Conservation (phyloP, 139 green algal genomes). For the Dunaliella primolecta region DNA sequence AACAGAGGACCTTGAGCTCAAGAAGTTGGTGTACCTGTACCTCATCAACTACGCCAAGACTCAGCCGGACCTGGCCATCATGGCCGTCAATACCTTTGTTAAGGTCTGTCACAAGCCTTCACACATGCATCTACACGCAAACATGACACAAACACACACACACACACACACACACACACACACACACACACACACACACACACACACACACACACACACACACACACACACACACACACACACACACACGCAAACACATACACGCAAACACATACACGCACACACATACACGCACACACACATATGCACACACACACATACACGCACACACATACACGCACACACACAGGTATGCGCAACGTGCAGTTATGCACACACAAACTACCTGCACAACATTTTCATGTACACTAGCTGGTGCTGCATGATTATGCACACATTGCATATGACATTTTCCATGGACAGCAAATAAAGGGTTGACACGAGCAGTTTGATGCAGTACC, state of each 20-base stretch:
- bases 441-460: too few species aligned
- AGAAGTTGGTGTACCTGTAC: conserved; percentile 99
- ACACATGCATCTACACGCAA: background rate
- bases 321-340: too few species aligned
- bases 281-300: background rate
- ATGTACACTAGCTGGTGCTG: too few species aligned
- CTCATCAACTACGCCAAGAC: conserved; percentile 99
- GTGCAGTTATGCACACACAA: too few species aligned
- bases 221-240: background rate
- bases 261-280: background rate
- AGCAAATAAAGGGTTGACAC: too few species aligned
- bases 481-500: too few species aligned
- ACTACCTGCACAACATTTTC: too few species aligned
- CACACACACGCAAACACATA: conserved; percentile 4
- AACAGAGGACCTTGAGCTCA: conserved; percentile 72
- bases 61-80: conserved; percentile 96
- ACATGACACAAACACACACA: too few species aligned
- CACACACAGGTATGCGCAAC: too few species aligned
- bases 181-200: background rate
- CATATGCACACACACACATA: too few species aligned
- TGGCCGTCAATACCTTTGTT: conserved; percentile 99
- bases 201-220: background rate
- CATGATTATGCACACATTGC: too few species aligned
- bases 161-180: background rate
- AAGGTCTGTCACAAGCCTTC: conserved; percentile 68